Evolutionary conservation across 441 rosid species (phyloP), one percentile per base, ranked within the genome.

Genomic region (Erysimum pusillum): DNA sequence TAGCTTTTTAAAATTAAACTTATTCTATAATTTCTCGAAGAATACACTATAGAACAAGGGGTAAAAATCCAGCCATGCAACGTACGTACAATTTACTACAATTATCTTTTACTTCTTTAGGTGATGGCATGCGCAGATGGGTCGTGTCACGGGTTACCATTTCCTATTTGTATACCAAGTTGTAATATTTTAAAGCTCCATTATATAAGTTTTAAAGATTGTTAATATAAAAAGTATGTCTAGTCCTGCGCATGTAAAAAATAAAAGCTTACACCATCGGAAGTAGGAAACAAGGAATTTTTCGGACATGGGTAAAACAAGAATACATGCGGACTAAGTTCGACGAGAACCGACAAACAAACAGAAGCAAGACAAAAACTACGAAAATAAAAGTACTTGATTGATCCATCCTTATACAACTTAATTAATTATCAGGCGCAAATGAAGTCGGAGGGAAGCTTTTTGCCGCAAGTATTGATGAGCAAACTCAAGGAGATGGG

Each of bases 401-500:
- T 32, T 3, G 4, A 18, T 39, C 31, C 9, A 8, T 52, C 9
- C 9, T 32, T 20, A 15, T 9, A 22, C 20, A 15, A 10, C 32
- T n/a, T n/a, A n/a, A n/a, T 60, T 25, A 25, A 25, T 25, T 35
- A 51, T 79, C 59, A 87, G n/a, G 88, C 85, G 73, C 93, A 91
- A 59, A 83, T 80, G 74, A 86, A 91, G 63, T 83, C 88, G 61
- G 93, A 86, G 7, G 97, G 95, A 14, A 87, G 85, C 22, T 73
- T 63, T 83, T 83, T 87, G 68, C 93, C 93, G 35, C 92, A 90
- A 51, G 89, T 83, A 79, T 80, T 87, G 59, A 90, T 64, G 35
- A 90, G 88, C 84, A 87, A 79, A 80, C 87, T 87, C 63, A 92
- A 69, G 1, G 92, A 82, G 53, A 92, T 80, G 14, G 91, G 93